Percentiles rank a stretch among this genome's conserved stretches.
These are phyloP conservation scores for Didymella pomorum DNA, from an alignment of 2,329 filamentous ascomycete species.

Conservation along the genomic window DNA sequence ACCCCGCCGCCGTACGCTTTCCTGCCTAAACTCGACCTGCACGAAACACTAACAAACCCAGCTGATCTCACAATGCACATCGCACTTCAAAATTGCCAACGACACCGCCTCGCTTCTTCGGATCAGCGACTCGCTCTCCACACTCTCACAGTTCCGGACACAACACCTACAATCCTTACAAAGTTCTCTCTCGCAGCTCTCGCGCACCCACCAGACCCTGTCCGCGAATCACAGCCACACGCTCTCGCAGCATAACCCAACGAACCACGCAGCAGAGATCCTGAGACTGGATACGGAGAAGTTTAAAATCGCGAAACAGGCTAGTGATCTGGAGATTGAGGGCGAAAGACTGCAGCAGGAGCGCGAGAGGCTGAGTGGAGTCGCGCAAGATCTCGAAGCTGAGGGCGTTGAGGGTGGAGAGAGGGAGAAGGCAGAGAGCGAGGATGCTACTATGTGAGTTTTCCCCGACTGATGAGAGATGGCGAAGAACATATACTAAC, in stretches of 20 bases:
- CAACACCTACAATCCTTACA: slow-evolving; percentile 65
- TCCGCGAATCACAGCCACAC: slow-evolving; percentile 80
- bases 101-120: slow-evolving; percentile 86
- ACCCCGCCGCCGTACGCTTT: slow-evolving; percentile 77
- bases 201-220: slow-evolving; percentile 77
- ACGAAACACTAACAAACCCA: slow-evolving; percentile 50
- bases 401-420: slow-evolving; percentile 82
- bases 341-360: slow-evolving; percentile 88
- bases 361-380: slow-evolving; percentile 75
- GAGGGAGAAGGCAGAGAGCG: slow-evolving; percentile 57
- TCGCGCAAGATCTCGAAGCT: slow-evolving; percentile 81
- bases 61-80: slow-evolving; percentile 90
- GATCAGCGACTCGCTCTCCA: slow-evolving; percentile 82
- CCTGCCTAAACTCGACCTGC: no score
- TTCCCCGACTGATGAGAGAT: background rate
- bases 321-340: slow-evolving; percentile 89
- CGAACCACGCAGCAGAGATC: slow-evolving; percentile 83
- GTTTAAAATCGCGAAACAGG: slow-evolving; percentile 92
- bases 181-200: slow-evolving; percentile 63
- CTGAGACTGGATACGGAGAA: slow-evolving; percentile 89
- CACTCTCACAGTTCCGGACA: slow-evolving; percentile 83
- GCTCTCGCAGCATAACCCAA: slow-evolving; percentile 75
- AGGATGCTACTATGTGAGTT: slow-evolving; percentile 60
- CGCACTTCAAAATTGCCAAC: slow-evolving; percentile 92
- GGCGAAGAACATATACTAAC: background rate